Base-by-base conservation (phyloP, 179 eudicot genomes). In the Silene noctiflora region DNA sequence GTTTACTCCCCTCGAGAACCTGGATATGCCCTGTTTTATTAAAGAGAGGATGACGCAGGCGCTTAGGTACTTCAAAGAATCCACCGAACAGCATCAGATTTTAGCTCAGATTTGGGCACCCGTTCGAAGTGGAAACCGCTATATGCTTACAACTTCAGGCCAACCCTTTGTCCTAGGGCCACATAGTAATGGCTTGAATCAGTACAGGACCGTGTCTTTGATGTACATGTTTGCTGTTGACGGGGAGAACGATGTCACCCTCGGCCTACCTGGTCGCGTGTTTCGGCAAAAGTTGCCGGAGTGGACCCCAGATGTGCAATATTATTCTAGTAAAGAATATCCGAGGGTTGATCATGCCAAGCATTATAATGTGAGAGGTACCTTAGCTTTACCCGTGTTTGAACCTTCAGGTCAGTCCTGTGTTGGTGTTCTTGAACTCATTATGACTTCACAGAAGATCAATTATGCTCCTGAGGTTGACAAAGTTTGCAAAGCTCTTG, bases 21-120 rank as follows among this genome's bases (percentile, higher is more conserved):
- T 81, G 22, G 90, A 89, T 76, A 80, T 86, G 56, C 83, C 90
- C 12, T 86, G 62, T 74, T 64, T 83, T 42, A 85, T 94, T 69
- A 94, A 92, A 77, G 97, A 92, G 80, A 87, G 89, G 76, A 91
- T 92, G 97, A 82, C 91, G 17, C 93, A 81, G 69, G 98, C 98
- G 0, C 96, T 94, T 75, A 84, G 98, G n/a, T 81, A 83, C 81
- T 93, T 94, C 83, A 92, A 87, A 81, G 97, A 89, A 21, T 88
- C 88, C 31, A 87, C 93, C 19, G 97, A 85, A 39, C 92, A 89
- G 76, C 89, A 88, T 70, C 88, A 86, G 85, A 89, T 94, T 70
- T 82, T 94, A 46, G 98, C 93, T 80, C 98, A 94, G 82, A 86
- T 94, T 72, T 94, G 98, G 98, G 96, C 93, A 14, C 98, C 98